A percentile compares a stretch with the other conserved stretches of the same genome.
Conservation (phyloP, 2,329 filamentous ascomycete genomes). For the Ambrosiella xylebori region DNA sequence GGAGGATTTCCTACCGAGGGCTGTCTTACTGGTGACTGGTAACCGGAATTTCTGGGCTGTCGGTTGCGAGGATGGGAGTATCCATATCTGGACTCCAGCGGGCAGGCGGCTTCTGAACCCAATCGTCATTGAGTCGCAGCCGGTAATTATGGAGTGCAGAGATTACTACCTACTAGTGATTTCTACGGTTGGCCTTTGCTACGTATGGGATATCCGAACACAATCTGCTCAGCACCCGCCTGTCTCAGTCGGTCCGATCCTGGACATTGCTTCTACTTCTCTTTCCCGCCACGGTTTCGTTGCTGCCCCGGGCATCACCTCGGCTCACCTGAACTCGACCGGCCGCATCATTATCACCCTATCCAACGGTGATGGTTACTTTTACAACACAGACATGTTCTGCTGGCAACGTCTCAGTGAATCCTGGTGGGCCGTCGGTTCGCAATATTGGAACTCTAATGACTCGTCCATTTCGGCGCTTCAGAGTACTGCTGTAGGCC, state of each 20-base stretch:
- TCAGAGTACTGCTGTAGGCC: slow-evolving; percentile 51
- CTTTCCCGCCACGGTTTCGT: slow-evolving; percentile 61
- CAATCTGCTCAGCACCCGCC: slow-evolving; percentile 77
- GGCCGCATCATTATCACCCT: slow-evolving; percentile 79
- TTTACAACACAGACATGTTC: slow-evolving; percentile 71
- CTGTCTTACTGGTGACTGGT: slow-evolving; percentile 78
- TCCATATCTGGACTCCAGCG: slow-evolving; percentile 85
- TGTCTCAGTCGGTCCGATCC: slow-evolving; percentile 69
- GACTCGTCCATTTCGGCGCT: slow-evolving; percentile 75
- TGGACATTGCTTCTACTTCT: slow-evolving; percentile 70
- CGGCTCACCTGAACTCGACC: slow-evolving; percentile 74
- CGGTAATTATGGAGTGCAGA: slow-evolving; percentile 81
- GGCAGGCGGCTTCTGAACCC: slow-evolving; percentile 74
- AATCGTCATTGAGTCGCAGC: slow-evolving; percentile 75
- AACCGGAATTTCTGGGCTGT: slow-evolving; percentile 85
- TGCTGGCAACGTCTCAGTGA: slow-evolving; percentile 93
- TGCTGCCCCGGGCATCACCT: slow-evolving; percentile 68
- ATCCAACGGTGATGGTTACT: slow-evolving; percentile 86
- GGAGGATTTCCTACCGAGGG: slow-evolving; percentile 82
- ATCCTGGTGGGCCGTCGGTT: slow-evolving; percentile 93
- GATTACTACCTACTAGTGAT: slow-evolving; percentile 82
- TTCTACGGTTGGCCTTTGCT: slow-evolving; percentile 70
- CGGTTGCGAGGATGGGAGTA: slow-evolving; percentile 77
- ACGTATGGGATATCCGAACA: slow-evolving; percentile 83
- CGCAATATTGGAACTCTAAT: slow-evolving; percentile 97